A percentile compares a stretch with the other conserved stretches of the same genome.
phyloP scores from a whole-genome alignment of 2,329 filamentous ascomycete species.

The Nigrospora osmanthi region DNA sequence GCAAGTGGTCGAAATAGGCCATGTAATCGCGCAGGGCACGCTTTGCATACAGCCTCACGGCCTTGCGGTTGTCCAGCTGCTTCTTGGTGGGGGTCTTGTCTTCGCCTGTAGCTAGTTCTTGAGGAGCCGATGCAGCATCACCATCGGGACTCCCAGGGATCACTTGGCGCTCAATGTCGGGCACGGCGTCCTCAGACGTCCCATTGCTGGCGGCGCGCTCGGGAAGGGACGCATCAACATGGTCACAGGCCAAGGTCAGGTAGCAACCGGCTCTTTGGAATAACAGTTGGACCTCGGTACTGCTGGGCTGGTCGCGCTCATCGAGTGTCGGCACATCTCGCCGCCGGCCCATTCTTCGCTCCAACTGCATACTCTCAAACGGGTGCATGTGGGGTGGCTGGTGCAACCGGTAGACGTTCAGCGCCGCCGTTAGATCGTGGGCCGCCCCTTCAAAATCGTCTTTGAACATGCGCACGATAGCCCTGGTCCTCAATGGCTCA shows the following conservation, averaged over 20 bases:
- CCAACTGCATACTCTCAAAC: slow-evolving; percentile 40
- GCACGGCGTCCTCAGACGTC: not conserved
- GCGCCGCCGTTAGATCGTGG: slow-evolving; percentile 61
- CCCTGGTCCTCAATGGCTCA: slow-evolving; percentile 64
- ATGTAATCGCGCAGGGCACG: slow-evolving; percentile 68
- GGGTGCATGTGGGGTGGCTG: slow-evolving; percentile 41
- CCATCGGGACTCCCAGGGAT: not conserved
- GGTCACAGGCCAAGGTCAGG: slow-evolving; percentile 60
- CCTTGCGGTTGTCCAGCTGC: slow-evolving; percentile 52
- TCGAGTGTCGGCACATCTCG: slow-evolving; percentile 21
- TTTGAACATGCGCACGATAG: slow-evolving; percentile 68
- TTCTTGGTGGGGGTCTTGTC: slow-evolving; percentile 8
- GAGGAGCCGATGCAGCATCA: slow-evolving; percentile 1
- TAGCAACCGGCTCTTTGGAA: slow-evolving; percentile 72
- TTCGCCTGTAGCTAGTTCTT: slow-evolving; percentile 13
- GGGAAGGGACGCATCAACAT: slow-evolving; percentile 48
- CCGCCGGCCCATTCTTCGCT: slow-evolving; percentile 26
- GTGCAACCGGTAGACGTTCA: slow-evolving; percentile 46
- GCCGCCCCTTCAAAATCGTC: slow-evolving; percentile 63
- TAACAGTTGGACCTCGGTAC: slow-evolving; percentile 64
- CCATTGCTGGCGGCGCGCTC: slow-evolving; percentile 11
- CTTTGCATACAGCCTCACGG: slow-evolving; percentile 67
- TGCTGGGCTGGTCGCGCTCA: slow-evolving; percentile 56
- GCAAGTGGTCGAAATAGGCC: slow-evolving; percentile 63
- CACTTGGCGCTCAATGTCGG: not conserved